Percentiles rank a stretch among this genome's conserved stretches.
Conservation (phyloP, 192 early-diverging fungal genomes). For the Coemansia sp. region DNA sequence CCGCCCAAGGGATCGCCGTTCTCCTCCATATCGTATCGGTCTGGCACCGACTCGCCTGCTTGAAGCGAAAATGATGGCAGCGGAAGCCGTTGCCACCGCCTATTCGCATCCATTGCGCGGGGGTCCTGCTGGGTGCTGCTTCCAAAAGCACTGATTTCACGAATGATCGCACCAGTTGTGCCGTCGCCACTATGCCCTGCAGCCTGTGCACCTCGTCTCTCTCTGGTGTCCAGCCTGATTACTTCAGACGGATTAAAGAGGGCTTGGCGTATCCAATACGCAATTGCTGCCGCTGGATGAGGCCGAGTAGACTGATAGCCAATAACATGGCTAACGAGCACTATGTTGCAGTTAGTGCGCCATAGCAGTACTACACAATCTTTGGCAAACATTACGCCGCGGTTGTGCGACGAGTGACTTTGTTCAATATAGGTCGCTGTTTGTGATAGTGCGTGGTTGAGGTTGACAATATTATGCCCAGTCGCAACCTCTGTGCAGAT, state of each 20-base stretch:
- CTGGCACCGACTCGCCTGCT: too few relatives aligned
- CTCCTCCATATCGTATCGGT: too few relatives aligned
- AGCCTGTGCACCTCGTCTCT: too few relatives aligned
- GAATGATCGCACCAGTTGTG: too few relatives aligned
- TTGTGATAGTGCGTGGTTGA: background rate
- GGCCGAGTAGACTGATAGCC: background rate
- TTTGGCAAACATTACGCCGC: background rate
- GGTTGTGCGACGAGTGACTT: background rate
- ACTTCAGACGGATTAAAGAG: background rate
- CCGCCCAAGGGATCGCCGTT: too few relatives aligned
- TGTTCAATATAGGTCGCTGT: background rate
- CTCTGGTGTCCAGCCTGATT: background rate
- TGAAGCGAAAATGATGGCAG: too few relatives aligned
- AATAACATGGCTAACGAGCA: background rate
- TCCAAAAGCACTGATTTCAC: too few relatives aligned
- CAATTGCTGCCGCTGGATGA: slow-evolving; percentile 4
- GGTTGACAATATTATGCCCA: background rate
- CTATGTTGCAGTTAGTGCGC: slow-evolving; percentile 3
- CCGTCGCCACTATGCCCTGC: too few relatives aligned
- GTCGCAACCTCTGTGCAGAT: too few relatives aligned
- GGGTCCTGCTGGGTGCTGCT: too few relatives aligned
- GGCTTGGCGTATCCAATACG: background rate
- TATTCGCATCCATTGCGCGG: too few relatives aligned
- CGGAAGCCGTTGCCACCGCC: background rate
- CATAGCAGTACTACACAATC: background rate